Conservation (phyloP, 257 asterid genomes). For the Gynochthodes officinalis region DNA sequence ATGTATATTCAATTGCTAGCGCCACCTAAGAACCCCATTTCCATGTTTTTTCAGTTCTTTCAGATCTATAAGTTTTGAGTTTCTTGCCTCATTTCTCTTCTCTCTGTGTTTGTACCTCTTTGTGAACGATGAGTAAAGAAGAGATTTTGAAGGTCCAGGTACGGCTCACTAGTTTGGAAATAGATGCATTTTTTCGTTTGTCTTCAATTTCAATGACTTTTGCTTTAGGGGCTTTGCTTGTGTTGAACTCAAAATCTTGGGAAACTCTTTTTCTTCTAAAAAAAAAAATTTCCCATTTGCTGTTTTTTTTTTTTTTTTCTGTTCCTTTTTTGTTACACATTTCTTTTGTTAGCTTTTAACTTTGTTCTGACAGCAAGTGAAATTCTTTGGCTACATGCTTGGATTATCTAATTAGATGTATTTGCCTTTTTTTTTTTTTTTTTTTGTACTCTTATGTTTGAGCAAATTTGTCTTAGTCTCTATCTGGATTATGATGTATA, state of each 20-base stretch:
- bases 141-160: conserved; percentile 99
- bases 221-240: conserved; percentile 30
- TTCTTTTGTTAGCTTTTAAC: conserved; percentile 12
- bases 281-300: conserved; percentile 4
- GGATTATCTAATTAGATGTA: conserved; percentile 13
- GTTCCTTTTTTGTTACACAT: neutral
- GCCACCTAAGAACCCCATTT: conserved; percentile 10
- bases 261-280: conserved; percentile 4
- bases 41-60: conserved; percentile 20
- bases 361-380: conserved; percentile 11
- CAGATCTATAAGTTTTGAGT: conserved; percentile 47
- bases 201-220: conserved; percentile 14
- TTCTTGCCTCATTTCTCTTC: conserved; percentile 7
- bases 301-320: neutral
- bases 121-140: conserved; percentile 75
- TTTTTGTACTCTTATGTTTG: conserved; percentile 3
- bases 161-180: conserved; percentile 16
- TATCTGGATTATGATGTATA: conserved; percentile 23
- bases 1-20: conserved; percentile 4
- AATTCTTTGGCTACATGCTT: conserved; percentile 14
- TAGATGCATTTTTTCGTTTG: neutral
- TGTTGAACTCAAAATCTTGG: conserved; percentile 19
- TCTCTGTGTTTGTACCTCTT: conserved; percentile 13
- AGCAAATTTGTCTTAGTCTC: conserved; percentile 2
- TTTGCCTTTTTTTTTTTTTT: conserved; percentile 2